Conservation (phyloP, 169 alveolate species). For the Plasmodium billcollinsi region DNA sequence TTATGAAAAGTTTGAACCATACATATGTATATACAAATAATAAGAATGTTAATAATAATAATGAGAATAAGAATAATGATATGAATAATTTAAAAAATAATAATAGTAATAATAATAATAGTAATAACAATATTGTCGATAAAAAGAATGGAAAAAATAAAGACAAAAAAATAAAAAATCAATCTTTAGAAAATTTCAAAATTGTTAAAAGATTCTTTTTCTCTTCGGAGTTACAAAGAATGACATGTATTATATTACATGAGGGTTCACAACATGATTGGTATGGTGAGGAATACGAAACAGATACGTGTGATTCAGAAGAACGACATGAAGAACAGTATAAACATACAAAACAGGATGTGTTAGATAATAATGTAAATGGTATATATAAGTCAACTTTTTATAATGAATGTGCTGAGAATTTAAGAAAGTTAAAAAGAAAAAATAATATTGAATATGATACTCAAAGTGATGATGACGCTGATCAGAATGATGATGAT, state of each 20-base stretch:
- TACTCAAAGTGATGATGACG: neutral
- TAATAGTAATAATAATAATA: neutral
- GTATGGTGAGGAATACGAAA: slow-evolving; percentile 61
- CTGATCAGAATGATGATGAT: too few species aligned
- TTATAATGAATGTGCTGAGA: slow-evolving; percentile 78
- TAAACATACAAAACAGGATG: slow-evolving; percentile 18
- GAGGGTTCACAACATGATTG: slow-evolving; percentile 72
- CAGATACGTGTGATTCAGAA: slow-evolving; percentile 55
- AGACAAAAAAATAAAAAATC: slow-evolving; percentile 43
- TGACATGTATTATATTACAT: slow-evolving; percentile 83
- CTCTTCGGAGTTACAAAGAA: slow-evolving; percentile 90
- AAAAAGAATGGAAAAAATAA: neutral
- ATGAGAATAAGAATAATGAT: neutral
- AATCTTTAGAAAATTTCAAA: slow-evolving; percentile 77
- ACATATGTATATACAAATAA: slow-evolving; percentile 37
- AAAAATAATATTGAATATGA: slow-evolving; percentile 70
- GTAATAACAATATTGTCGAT: neutral
- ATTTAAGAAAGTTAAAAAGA: slow-evolving; percentile 78
- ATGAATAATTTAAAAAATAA: neutral
- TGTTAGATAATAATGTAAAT: neutral
- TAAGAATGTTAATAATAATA: neutral
- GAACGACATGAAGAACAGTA: slow-evolving; percentile 34
- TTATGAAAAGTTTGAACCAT: slow-evolving; percentile 61
- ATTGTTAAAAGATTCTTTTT: slow-evolving; percentile 89
- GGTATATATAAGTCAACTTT: neutral